Conservation (phyloP, 1,284 basidiomycete species). For the Malassezia japonica region DNA sequence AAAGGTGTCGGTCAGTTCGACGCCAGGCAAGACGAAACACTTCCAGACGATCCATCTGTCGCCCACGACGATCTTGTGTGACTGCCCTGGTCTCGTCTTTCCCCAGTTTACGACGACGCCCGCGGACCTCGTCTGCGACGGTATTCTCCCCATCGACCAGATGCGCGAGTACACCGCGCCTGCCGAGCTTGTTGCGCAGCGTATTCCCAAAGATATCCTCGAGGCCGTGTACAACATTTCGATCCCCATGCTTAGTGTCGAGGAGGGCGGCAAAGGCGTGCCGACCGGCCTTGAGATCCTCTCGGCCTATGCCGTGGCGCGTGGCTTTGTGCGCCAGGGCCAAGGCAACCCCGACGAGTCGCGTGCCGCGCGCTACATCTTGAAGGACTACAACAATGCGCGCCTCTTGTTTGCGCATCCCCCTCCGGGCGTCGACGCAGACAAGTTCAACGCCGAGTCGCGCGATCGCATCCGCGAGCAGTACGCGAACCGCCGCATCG, state of each 20-base stretch:
- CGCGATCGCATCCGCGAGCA: slow-evolving; percentile 58
- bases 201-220: slow-evolving; percentile 74
- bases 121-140: slow-evolving; percentile 90
- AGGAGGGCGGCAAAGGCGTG: slow-evolving; percentile 74
- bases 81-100: slow-evolving; percentile 97
- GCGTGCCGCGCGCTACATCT: slow-evolving; percentile 76
- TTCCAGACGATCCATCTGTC: slow-evolving; percentile 96
- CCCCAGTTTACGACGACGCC: slow-evolving; percentile 67
- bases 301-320: slow-evolving; percentile 65
- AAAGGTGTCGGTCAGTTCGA: slow-evolving; percentile 46
- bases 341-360: slow-evolving; percentile 97
- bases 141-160: slow-evolving; percentile 95
- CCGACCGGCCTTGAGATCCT: slow-evolving; percentile 75
- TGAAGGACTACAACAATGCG: slow-evolving; percentile 97
- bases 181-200: slow-evolving; percentile 64
- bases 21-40: slow-evolving; percentile 82
- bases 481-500: slow-evolving; percentile 27
- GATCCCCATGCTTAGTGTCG: slow-evolving; percentile 60
- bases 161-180: slow-evolving; percentile 90
- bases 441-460: slow-evolving; percentile 68
- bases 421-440: slow-evolving; percentile 59
- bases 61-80: slow-evolving; percentile 78
- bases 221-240: slow-evolving; percentile 80
- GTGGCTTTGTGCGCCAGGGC: slow-evolving; percentile 83
- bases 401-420: slow-evolving; percentile 80